These are phyloP conservation scores for Neotropicomus parvogracilis DNA, from an alignment of 1,284 basidiomycete species.

Conservation along the genomic window DNA sequence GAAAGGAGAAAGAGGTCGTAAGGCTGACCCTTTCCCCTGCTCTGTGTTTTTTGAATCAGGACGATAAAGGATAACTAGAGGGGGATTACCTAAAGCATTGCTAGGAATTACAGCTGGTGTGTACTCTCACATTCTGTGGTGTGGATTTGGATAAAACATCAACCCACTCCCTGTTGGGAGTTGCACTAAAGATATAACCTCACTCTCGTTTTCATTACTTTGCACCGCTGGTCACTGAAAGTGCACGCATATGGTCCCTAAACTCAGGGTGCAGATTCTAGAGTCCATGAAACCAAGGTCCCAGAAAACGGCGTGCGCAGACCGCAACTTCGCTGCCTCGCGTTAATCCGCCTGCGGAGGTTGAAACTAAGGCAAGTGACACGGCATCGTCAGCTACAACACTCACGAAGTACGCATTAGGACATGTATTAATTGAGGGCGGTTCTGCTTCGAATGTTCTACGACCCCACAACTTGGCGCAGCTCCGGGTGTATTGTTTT, in stretches of 20 bases:
- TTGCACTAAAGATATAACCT: neutral
- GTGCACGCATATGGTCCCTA: neutral
- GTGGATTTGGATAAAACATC: neutral
- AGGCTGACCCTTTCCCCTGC: too few species aligned
- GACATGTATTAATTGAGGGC: neutral
- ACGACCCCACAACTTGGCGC: slow-evolving; percentile 1
- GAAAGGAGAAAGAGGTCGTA: too few species aligned
- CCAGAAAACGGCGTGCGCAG: too few species aligned
- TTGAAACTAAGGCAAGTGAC: neutral
- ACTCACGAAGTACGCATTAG: neutral
- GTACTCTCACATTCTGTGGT: neutral
- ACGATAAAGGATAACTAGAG: too few species aligned
- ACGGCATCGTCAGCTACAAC: neutral
- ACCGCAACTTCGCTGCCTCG: neutral
- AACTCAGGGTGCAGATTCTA: neutral
- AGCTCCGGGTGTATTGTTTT: neutral
- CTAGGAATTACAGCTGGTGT: too few species aligned
- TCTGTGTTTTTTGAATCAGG: too few species aligned
- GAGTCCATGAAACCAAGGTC: too few species aligned
- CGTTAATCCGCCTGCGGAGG: neutral
- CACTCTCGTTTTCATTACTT: neutral
- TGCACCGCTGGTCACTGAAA: neutral
- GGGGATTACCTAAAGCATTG: too few species aligned
- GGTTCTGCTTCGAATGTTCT: slow-evolving; percentile 17
- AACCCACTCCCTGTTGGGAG: neutral